Percentiles rank a stretch among this genome's conserved stretches.
Conservation (phyloP, 129 eudicot genomes). For the Dittrichia graveolens region DNA sequence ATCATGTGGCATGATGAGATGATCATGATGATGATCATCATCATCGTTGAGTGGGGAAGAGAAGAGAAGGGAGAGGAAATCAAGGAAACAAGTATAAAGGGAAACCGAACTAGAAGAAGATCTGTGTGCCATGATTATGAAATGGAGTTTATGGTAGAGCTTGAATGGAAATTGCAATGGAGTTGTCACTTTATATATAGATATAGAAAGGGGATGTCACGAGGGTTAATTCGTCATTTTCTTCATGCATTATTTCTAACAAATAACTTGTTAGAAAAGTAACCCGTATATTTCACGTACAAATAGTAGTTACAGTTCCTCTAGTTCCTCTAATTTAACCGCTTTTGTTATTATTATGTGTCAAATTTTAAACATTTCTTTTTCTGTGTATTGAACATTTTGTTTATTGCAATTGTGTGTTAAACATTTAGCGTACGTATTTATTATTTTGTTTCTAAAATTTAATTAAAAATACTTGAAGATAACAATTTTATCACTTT, state of each 20-base stretch:
- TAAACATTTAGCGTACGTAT: no score
- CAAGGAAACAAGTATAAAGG: constrained; percentile 21
- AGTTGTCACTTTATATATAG: constrained; percentile 31
- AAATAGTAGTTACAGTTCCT: background rate
- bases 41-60: background rate
- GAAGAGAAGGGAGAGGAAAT: constrained; percentile 21
- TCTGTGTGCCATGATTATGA: no score
- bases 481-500: no score
- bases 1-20: background rate
- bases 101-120: constrained; percentile 7
- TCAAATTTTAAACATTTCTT: no score
- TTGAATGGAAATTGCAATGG: constrained; percentile 23
- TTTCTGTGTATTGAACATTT: no score
- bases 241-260: background rate
- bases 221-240: background rate
- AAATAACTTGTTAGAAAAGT: background rate
- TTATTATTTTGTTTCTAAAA: no score
- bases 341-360: no score
- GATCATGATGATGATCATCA: constrained; percentile 12
- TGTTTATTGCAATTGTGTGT: no score
- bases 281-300: background rate
- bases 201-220: background rate
- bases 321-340: no score
- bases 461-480: no score
- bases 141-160: background rate